Evolutionary conservation across 441 rosid genomes (phyloP).

Genomic region (Pelargonium fulgidum): DNA sequence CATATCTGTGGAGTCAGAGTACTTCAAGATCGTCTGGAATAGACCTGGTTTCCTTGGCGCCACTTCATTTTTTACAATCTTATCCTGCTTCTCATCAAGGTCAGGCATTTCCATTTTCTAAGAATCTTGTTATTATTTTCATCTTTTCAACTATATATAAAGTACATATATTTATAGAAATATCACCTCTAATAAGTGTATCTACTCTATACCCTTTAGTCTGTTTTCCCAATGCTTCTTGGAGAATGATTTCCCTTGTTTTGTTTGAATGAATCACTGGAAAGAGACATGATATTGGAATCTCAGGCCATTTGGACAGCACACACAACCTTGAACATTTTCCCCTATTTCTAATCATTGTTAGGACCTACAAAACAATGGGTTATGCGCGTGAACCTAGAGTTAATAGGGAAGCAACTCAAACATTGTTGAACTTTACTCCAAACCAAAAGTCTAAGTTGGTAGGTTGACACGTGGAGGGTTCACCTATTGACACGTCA

Average conservation of each 20-base stretch:
- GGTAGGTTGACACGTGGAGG: no score
- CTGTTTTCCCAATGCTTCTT: not conserved
- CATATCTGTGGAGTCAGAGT: conserved; percentile 1
- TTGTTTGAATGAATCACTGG: not conserved
- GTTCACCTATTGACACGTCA: no score
- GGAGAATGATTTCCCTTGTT: conserved; percentile 2
- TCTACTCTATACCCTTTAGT: not conserved
- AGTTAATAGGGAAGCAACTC: no score
- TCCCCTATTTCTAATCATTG: not conserved
- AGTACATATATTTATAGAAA: not conserved
- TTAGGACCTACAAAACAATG: not conserved
- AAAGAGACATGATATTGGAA: not conserved
- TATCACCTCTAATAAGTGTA: not conserved
- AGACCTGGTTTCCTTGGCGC: not conserved
- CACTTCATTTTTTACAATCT: not conserved
- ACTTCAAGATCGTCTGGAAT: not conserved
- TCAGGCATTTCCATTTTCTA: not conserved
- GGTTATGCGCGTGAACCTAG: no score
- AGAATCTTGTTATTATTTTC: not conserved
- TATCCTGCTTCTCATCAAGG: not conserved
- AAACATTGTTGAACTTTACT: no score
- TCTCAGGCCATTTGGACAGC: not conserved
- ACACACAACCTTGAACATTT: no score
- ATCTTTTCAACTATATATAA: not conserved
- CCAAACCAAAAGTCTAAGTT: no score